Evolutionary conservation across 2,329 filamentous ascomycete species (phyloP).

Genomic region (Cadophora sp.): DNA sequence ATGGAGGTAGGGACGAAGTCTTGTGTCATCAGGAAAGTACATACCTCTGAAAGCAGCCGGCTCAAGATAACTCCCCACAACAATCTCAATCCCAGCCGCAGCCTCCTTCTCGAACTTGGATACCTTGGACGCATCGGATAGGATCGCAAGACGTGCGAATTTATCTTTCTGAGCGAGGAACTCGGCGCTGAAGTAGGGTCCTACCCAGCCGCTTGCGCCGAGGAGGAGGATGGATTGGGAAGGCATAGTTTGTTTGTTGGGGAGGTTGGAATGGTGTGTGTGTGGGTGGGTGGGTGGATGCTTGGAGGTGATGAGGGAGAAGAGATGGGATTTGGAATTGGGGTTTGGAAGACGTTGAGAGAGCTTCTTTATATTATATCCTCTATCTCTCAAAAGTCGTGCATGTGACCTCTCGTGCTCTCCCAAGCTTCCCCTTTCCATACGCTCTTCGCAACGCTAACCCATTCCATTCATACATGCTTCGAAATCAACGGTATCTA

Average conservation of each 20-base stretch:
- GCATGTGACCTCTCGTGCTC: no score
- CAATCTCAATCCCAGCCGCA: background rate
- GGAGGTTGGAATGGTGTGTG: background rate
- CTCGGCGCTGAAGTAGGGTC: background rate
- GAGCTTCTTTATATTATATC: no score
- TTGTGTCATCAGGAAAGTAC: no score
- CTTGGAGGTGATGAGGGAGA: no score
- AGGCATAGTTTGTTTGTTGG: background rate
- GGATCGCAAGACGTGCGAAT: slow-evolving; percentile 20
- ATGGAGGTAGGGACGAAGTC: no score
- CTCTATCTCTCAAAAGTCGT: no score
- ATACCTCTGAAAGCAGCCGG: background rate
- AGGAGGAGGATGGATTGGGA: slow-evolving; percentile 28
- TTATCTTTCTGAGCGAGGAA: slow-evolving; percentile 13
- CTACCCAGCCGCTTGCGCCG: slow-evolving; percentile 4
- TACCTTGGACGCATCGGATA: slow-evolving; percentile 13
- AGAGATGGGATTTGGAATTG: no score
- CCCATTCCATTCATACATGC: background rate
- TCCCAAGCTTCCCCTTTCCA: no score
- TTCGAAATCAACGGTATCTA: background rate
- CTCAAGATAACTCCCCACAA: background rate
- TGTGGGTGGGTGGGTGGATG: no score
- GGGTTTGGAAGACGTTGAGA: no score
- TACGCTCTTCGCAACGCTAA: background rate
- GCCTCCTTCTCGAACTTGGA: slow-evolving; percentile 13